These are phyloP conservation scores for Symbiodinium pilosum DNA, from an alignment of 73 alveolate genomes.

Conservation along the genomic window DNA sequence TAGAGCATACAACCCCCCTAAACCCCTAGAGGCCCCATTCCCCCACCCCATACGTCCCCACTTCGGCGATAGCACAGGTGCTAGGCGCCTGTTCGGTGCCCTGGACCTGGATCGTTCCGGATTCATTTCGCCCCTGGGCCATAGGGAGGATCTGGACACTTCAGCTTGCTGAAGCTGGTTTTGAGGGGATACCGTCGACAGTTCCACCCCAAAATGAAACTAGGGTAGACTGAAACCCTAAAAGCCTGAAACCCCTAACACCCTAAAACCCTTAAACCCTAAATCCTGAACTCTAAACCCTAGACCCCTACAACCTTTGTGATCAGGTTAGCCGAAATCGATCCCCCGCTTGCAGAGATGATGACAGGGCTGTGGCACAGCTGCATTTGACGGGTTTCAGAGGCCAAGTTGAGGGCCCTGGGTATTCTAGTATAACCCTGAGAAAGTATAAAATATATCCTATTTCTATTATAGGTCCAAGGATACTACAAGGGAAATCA, in stretches of 20 bases:
- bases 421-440: no score
- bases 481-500: no score
- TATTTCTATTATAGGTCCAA: no score
- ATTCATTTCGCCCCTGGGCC: conserved; percentile 39
- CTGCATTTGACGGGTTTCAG: no score
- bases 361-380: conserved; percentile 28
- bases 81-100: conserved; percentile 72
- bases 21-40: no score
- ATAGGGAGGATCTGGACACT: no score
- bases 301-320: not conserved
- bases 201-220: not conserved
- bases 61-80: conserved; percentile 10
- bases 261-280: not conserved
- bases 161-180: not conserved
- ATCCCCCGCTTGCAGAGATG: conserved; percentile 76
- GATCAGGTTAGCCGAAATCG: conserved; percentile 36
- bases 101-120: conserved; percentile 64
- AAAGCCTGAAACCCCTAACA: no score
- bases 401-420: no score
- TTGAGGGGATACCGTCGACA: not conserved
- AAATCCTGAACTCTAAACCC: no score
- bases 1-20: no score
- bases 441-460: no score
- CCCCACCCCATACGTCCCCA: no score
- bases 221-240: not conserved